Base-by-base conservation (phyloP, 2,329 filamentous ascomycete species). In the Didymella keratinophila region DNA sequence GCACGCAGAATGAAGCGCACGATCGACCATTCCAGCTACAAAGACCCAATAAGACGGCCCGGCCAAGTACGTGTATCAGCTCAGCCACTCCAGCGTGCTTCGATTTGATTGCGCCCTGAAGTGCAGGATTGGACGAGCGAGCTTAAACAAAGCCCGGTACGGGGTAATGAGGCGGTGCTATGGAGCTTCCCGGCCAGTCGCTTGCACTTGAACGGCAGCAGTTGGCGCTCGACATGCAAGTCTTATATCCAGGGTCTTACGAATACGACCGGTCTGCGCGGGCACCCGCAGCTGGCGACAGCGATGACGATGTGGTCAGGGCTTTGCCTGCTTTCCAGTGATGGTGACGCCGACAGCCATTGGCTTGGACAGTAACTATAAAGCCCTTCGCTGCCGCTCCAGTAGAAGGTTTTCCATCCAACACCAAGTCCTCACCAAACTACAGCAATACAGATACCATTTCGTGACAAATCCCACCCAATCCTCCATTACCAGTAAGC, bases 111-210 rank as follows among this genome's bases (percentile, higher is more conserved):
- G 58, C 44, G 34, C 53, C 27, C 14, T 39, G 28, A 28, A 36
- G 59, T 41, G 34, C 28, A 36, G 34, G 43, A 56, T 46, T 42
- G 30, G 34, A 20, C 6, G 36, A 44, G 21, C 27, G 41, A 43
- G 53, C 30, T 28, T 25, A 32, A 51, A 20, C 21, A 43, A 21
- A 51, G 28, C 51, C 14, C 50, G 36, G 34, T 39, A 44, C 20
- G 52, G 54, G 52, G 42, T 41, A 57, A 20, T 20, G 56, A 62
- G 62, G 61, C 66, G 62, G 68, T 65, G 64, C 61, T 54, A 39
- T 20, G 21, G 47, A 20, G 16, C 21, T 9, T 25, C n/a, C 12
- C 25, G 52, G 49, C 69, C 63, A 70, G 62, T 70, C 12, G n/a
- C 7, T 7, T 11, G 10, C 16, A 37, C 14, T 44, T 45, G 18